These are phyloP conservation scores for Trametes cinnabarina DNA, from an alignment of 768 basidiomycete genomes.

Conservation along the genomic window DNA sequence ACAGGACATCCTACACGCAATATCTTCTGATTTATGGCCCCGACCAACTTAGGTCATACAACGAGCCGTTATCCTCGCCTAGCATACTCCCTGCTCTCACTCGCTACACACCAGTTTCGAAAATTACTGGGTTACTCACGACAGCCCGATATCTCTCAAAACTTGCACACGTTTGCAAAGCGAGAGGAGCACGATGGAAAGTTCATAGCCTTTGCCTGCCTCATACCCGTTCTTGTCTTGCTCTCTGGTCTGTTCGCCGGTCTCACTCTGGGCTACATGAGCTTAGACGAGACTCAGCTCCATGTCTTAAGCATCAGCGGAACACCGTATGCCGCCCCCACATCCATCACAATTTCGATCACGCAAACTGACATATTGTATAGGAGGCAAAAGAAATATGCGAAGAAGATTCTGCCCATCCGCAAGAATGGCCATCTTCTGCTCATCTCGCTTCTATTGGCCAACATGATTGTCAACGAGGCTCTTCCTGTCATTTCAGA, in stretches of 20 bases:
- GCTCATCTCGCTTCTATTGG: constrained; percentile 71
- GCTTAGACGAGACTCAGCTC: constrained; percentile 84
- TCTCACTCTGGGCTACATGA: constrained; percentile 85
- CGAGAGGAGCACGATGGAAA: constrained; percentile 26
- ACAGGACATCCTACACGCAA: neutral
- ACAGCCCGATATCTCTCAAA: neutral
- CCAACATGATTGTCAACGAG: constrained; percentile 90
- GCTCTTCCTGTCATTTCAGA: constrained; percentile 76
- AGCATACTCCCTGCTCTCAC: constrained; percentile 15
- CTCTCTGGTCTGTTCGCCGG: constrained; percentile 82
- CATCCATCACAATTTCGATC: neutral
- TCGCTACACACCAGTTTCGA: constrained; percentile 16
- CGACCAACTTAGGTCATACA: constrained; percentile 13
- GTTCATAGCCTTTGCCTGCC: constrained; percentile 41
- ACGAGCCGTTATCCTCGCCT: constrained; percentile 14
- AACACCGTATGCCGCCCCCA: constrained; percentile 52
- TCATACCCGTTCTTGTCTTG: constrained; percentile 77
- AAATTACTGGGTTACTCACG: constrained; percentile 13
- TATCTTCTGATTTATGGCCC: constrained; percentile 11
- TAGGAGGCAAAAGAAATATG: constrained; percentile 73
- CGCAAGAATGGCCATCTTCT: constrained; percentile 79
- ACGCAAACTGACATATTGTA: neutral
- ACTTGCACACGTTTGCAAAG: constrained; percentile 30
- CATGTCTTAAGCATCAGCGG: constrained; percentile 80
- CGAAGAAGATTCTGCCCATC: constrained; percentile 77